Conservation (phyloP, 148 eudicot species). For the Camellia japonica region DNA sequence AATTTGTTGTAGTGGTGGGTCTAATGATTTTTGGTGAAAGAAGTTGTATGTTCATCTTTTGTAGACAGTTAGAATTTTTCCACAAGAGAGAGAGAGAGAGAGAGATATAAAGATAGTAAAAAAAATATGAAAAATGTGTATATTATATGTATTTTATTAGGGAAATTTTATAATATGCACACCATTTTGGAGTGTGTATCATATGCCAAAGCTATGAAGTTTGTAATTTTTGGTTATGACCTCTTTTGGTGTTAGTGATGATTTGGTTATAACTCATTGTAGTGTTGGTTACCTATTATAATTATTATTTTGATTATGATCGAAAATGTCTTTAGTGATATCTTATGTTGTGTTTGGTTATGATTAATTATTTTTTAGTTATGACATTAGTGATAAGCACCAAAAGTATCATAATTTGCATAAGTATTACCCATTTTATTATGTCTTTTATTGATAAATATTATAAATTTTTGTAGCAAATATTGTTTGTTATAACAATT, state of each 20-base stretch:
- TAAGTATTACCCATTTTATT: too few species aligned
- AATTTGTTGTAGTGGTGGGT: not conserved
- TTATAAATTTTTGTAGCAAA: not conserved
- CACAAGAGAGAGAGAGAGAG: not conserved
- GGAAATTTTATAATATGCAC: not conserved
- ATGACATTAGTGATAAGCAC: too few species aligned
- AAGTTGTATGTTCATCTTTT: not conserved
- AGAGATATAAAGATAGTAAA: not conserved
- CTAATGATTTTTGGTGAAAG: not conserved
- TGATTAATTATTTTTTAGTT: too few species aligned
- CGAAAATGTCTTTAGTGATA: too few species aligned
- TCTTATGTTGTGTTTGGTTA: too few species aligned
- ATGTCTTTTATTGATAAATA: not conserved
- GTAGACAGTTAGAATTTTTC: not conserved
- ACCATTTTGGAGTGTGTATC: not conserved
- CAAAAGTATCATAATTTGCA: too few species aligned
- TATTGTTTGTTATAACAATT: not conserved
- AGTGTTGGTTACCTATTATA: too few species aligned
- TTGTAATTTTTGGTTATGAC: not conserved
- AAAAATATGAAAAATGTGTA: too few species aligned
- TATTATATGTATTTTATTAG: too few species aligned
- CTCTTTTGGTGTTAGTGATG: not conserved
- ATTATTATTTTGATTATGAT: too few species aligned
- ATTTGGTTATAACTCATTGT: too few species aligned
- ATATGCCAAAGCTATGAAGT: not conserved